These are phyloP conservation scores for Quercus cerris DNA, from an alignment of 306 rosid species.

Conservation along the genomic window DNA sequence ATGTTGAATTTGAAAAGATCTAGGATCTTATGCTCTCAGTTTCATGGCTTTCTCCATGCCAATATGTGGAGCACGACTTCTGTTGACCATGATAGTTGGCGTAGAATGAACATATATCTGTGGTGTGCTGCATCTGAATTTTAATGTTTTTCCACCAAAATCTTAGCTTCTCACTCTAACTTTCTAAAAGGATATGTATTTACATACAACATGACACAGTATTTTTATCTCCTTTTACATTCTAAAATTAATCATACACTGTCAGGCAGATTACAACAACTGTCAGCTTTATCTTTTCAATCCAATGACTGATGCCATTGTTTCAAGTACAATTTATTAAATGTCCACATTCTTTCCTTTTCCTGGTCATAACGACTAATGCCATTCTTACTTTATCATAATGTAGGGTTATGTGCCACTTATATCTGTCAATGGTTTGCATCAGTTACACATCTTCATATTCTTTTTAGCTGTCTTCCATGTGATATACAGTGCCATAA, in stretches of 20 bases:
- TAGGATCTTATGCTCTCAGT: no score
- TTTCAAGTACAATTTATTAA: background rate
- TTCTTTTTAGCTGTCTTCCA: conserved; percentile 90
- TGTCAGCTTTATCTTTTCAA: background rate
- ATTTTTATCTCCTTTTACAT: background rate
- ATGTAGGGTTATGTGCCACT: conserved; percentile 67
- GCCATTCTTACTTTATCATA: conserved; percentile 4
- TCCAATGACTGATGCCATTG: background rate
- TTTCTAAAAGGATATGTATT: no score
- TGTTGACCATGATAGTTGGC: no score
- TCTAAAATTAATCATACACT: background rate
- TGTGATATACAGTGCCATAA: conserved; percentile 73
- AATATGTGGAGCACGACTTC: no score
- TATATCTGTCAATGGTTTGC: conserved; percentile 70
- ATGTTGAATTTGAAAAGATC: no score
- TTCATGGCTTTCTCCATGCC: no score
- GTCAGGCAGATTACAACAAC: background rate
- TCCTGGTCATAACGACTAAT: background rate
- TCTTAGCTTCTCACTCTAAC: no score
- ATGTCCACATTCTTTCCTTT: background rate
- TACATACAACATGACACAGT: background rate
- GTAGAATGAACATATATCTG: no score
- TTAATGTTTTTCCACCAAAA: no score
- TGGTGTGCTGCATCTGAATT: no score
- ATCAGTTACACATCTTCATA: conserved; percentile 92